phyloP scores from a whole-genome alignment of 176 grass and related monocot species.

The Bromus sterilis region DNA sequence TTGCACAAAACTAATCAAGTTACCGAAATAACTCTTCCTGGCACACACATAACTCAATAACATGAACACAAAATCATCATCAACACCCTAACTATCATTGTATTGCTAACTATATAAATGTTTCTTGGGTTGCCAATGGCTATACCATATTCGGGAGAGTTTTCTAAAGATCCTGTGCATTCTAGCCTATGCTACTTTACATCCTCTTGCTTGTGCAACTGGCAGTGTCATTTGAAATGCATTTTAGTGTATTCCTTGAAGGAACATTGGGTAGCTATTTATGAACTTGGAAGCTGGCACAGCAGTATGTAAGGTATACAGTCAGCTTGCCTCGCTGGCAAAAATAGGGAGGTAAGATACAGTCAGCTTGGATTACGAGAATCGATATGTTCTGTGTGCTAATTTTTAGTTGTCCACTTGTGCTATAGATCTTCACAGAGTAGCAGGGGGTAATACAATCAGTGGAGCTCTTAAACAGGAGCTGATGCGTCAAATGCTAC shows the following conservation, averaged over 20 bases:
- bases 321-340: background rate
- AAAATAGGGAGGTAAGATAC: background rate
- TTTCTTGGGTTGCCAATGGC: background rate
- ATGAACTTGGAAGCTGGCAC: background rate
- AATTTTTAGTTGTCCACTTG: background rate
- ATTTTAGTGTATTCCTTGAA: background rate
- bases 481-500: background rate
- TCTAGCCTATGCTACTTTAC: background rate
- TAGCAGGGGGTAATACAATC: background rate
- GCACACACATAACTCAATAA: background rate
- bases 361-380: background rate
- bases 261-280: background rate
- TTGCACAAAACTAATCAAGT: background rate
- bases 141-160: background rate
- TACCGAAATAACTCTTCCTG: background rate
- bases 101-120: too few relatives aligned
- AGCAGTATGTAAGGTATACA: background rate
- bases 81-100: too few relatives aligned
- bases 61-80: background rate
- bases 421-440: background rate
- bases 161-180: background rate
- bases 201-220: background rate
- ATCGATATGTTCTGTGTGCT: background rate
- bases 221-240: background rate
- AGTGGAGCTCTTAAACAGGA: background rate